Evolutionary conservation across 257 asterid species (phyloP).

Genomic region (Linderniella brevidens): DNA sequence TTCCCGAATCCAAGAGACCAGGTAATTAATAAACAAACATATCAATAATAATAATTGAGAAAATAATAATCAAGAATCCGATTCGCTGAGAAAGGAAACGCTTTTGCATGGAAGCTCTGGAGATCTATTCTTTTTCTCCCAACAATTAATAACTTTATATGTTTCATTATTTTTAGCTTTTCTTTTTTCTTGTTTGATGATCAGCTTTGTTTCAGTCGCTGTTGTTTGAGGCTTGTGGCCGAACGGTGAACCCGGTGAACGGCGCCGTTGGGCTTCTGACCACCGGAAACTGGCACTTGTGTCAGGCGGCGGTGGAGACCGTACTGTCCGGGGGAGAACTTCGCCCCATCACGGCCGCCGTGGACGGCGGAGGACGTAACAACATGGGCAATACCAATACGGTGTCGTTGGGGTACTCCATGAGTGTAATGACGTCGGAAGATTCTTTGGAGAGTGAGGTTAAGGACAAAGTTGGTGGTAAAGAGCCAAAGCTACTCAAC

Average conservation of each 20-base stretch:
- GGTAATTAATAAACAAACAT: no score
- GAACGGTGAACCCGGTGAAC: slow-evolving; percentile 72
- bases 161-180: no score
- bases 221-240: slow-evolving; percentile 75
- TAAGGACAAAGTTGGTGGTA: slow-evolving; percentile 27
- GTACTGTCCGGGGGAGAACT: slow-evolving; percentile 52
- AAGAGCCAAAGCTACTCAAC: slow-evolving; percentile 79
- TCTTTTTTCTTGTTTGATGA: no score
- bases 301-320: slow-evolving; percentile 60
- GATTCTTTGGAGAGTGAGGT: slow-evolving; percentile 34
- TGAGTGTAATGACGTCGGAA: slow-evolving; percentile 25
- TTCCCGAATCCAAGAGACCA: slow-evolving; percentile 36
- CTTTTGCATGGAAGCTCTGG: no score
- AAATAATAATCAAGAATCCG: no score
- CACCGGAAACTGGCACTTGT: slow-evolving; percentile 64
- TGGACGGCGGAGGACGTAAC: slow-evolving; percentile 1
- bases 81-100: no score
- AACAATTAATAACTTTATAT: no score
- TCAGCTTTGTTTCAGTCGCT: slow-evolving; percentile 68
- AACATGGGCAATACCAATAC: slow-evolving; percentile 10
- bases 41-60: no score
- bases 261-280: slow-evolving; percentile 76
- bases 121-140: no score
- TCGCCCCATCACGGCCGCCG: slow-evolving; percentile 12
- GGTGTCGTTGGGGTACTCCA: slow-evolving; percentile 9